Base-by-base conservation (phyloP, 192 early-diverging fungal species). In the Diversispora epigaea region DNA sequence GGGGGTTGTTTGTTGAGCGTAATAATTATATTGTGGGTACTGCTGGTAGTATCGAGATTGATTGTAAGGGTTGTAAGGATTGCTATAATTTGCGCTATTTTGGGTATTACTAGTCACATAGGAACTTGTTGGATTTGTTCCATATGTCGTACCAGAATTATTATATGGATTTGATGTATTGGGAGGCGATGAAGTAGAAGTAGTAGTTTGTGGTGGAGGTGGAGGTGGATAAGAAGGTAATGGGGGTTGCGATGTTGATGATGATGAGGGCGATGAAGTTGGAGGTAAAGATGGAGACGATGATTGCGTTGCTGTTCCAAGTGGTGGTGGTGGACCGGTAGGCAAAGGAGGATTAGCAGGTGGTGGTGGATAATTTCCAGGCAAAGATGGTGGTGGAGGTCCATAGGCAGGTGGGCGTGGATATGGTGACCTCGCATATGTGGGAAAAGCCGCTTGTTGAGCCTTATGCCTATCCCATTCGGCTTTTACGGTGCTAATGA, bases 401-500 rank as follows among this genome's bases (percentile, higher is more conserved):
- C 77, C 43, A 73, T 71, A 75, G 45, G 39, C 58, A 60, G 72
- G 54, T 65, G 71, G 77, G 14, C 73, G 41, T 19, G 75, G 77
- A 75, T 82, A 73, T 55, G 77, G 57, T 60, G 57, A 68, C 25
- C 65, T 40, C 56, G 52, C 71, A 21, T 73, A 73, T 11, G 71
- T 4, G 47, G 55, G 71, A 61, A 45, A 73, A 17, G 68, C 66
- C 45, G 69, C 76, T 32, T 72, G 81, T 55, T 69, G 78, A 72
- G 62, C 80, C 61, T 78, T 86, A 79, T 76, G 77, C 32, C 73
- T 76, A 65, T 92, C 85, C 79, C 89, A 89, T 61, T 97, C 94
- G 1, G 74, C 80, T 55, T 86, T 88, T 0, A 97, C 88, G 0
- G 94, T 95, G 57, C 88, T 87, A 6, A 97, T 84, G 46, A 97